Percentiles rank a stretch among this genome's conserved stretches.
phyloP scores from a whole-genome alignment of 2,329 filamentous ascomycete species.

The Aspergillus fijiensis region DNA sequence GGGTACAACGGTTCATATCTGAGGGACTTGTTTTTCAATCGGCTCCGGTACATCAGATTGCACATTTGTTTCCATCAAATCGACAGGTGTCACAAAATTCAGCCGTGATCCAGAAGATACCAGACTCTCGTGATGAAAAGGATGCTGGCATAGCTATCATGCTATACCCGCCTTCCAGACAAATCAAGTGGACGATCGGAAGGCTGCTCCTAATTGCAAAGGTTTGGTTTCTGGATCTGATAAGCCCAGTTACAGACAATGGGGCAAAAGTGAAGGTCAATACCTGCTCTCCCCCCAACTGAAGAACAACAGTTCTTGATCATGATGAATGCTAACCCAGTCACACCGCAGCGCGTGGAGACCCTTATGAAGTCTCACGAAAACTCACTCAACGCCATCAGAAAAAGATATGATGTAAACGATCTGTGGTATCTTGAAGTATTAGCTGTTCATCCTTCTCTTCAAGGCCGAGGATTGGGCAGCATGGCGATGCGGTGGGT shows the following conservation, averaged over 20 bases:
- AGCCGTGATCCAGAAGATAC: background rate
- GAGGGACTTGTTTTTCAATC: conserved; percentile 23
- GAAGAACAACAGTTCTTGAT: too few relatives aligned
- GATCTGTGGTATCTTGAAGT: conserved; percentile 29
- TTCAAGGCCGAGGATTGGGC: conserved; percentile 26
- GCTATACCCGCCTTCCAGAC: conserved; percentile 20
- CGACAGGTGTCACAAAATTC: background rate
- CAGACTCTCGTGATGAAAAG: background rate
- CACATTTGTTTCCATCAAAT: conserved; percentile 6
- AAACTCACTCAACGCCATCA: conserved; percentile 2
- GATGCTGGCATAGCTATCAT: conserved; percentile 23
- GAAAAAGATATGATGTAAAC: background rate
- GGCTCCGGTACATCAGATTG: conserved; percentile 10
- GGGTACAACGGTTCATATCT: conserved; percentile 22
- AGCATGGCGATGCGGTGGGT: conserved; percentile 19
- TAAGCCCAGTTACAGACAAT: conserved; percentile 15
- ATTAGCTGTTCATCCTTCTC: conserved; percentile 26
- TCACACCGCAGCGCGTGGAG: conserved; percentile 14
- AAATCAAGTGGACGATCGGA: conserved; percentile 15
- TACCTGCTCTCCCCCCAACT: background rate
- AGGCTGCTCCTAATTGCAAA: conserved; percentile 13
- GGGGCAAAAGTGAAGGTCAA: conserved; percentile 17
- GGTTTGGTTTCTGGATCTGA: conserved; percentile 18
- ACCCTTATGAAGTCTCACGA: conserved; percentile 16
- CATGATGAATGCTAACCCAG: too few relatives aligned